A percentile compares a stretch with the other conserved stretches of the same genome.
Conservation (phyloP, 2,329 filamentous ascomycete species). For the Dactylellina leptospora region DNA sequence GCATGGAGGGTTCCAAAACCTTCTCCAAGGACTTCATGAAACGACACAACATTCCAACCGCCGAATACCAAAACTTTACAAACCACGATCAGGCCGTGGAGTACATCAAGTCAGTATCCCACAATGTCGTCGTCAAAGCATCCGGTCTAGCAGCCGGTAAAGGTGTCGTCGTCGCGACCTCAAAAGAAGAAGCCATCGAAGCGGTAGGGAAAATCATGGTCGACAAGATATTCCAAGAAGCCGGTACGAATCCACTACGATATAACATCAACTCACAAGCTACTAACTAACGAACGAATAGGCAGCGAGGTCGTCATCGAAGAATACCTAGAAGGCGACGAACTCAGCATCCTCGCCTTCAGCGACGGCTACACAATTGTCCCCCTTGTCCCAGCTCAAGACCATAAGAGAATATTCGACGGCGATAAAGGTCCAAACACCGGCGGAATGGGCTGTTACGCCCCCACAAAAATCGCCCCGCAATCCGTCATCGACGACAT, state of each 20-base stretch:
- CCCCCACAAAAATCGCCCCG: constrained; percentile 82
- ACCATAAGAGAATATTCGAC: constrained; percentile 94
- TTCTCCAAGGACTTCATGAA: constrained; percentile 99
- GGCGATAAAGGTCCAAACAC: constrained; percentile 92
- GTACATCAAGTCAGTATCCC: constrained; percentile 76
- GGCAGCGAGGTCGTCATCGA: constrained; percentile 92
- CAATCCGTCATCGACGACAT: constrained; percentile 79
- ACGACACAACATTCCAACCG: constrained; percentile 86
- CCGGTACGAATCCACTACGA: constrained; percentile 62
- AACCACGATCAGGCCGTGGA: constrained; percentile 75
- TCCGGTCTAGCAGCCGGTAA: constrained; percentile 92
- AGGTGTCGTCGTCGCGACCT: constrained; percentile 87
- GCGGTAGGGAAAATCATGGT: constrained; percentile 92
- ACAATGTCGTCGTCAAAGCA: constrained; percentile 91
- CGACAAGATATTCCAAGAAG: constrained; percentile 82
- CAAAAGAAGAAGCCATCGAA: constrained; percentile 80
- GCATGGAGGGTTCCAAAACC: constrained; percentile 95
- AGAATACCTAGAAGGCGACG: constrained; percentile 89
- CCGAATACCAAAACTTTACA: constrained; percentile 87
- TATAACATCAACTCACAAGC: neutral
- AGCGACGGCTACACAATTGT: constrained; percentile 86
- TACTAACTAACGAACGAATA: constrained; percentile 11
- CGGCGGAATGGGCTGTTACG: constrained; percentile 97
- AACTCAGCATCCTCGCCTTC: constrained; percentile 90
- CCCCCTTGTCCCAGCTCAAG: constrained; percentile 88